Evolutionary conservation across 2,329 filamentous ascomycete species (phyloP), one percentile per base, ranked within the genome.

Genomic region (Aspergillus versicolor): DNA sequence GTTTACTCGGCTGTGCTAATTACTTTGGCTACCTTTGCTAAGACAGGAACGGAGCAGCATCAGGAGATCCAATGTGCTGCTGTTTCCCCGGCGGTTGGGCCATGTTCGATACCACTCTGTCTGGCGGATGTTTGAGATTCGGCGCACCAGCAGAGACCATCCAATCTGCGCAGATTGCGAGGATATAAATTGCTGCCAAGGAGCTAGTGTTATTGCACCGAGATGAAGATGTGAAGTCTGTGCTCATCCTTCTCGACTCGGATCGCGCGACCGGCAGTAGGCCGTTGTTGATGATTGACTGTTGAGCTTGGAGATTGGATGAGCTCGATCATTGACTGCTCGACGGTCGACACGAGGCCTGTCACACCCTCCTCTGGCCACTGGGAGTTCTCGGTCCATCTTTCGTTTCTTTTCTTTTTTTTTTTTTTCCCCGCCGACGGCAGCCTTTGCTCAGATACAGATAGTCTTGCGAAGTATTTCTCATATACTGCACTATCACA

Each of bases 141-240:
- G 9, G 34, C 15, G 34, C 34, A 37, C 12, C 34, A n/a, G 34
- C 27, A 30, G 27, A 9, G 27, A 8, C 27, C 27, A 30, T 11
- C 15, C 34, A 37, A 37, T 37, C 12, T 37, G 34, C 34, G 17
- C 17, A 32, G 45, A 19, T 48, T 48, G 34, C 45, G 21, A 45
- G 15, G 32, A 32, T 45, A 46, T 43, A 21, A 44, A 55, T 55
- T 55, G 32, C 38, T 21, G 27, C 49, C 24, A 32, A 34, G 40
- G 27, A 22, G 24, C 38, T 40, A 45, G 43, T 30, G n/a, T 52
- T 13, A 37, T 54, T 46, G 27, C 51, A 24, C 34, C 51, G 37
- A 47, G 52, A 55, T 49, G 44, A 56, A 17, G 27, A 48, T 11
- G 27, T 42, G 43, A 41, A 32, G 54, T 52, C 54, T 56, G 54